Conservation (phyloP, 257 asterid species). For the Ligustrum vulgare region DNA sequence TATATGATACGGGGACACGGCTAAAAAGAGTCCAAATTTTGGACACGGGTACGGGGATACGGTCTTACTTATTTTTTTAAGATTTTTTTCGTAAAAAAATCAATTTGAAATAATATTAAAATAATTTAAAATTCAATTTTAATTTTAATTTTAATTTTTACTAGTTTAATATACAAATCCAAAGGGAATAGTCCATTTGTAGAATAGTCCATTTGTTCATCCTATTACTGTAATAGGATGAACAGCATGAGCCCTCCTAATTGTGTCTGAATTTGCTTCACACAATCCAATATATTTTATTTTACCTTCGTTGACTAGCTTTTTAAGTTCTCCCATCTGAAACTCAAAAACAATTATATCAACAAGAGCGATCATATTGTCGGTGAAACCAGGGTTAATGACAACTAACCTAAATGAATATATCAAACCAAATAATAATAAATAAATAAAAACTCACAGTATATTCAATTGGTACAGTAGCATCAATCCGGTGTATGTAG, state of each 20-base stretch:
- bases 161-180: no score
- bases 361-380: neutral
- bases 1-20: no score
- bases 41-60: no score
- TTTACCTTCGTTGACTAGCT: constrained; percentile 60
- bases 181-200: no score
- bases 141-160: no score
- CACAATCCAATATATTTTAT: constrained; percentile 64
- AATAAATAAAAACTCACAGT: constrained; percentile 38
- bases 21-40: no score
- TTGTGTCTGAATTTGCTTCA: constrained; percentile 61
- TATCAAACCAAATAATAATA: neutral
- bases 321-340: constrained; percentile 60
- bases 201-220: no score
- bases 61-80: no score
- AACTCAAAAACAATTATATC: neutral
- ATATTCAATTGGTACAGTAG: constrained; percentile 59
- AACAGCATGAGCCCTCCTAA: constrained; percentile 63
- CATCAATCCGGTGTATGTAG: constrained; percentile 56
- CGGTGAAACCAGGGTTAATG: neutral
- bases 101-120: no score
- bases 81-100: no score
- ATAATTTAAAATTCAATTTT: no score
- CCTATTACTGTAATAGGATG: no score
- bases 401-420: neutral